A percentile compares a stretch with the other conserved stretches of the same genome.
These are phyloP conservation scores for Phytophthora rubi DNA, from an alignment of 352 stramenopile species.

Conservation along the genomic window DNA sequence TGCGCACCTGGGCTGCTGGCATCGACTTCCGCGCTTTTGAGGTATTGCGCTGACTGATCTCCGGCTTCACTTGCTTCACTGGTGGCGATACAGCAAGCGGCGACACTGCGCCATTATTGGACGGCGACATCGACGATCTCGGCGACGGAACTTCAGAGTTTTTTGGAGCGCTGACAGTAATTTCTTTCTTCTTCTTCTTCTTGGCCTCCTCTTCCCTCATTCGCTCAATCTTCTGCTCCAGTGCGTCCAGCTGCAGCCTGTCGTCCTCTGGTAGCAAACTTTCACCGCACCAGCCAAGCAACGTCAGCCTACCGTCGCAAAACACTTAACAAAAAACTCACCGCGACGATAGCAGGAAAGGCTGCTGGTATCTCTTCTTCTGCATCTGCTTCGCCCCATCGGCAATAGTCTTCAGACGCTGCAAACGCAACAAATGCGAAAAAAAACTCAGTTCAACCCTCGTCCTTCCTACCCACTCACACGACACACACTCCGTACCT, in stretches of 20 bases:
- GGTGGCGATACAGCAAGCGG: conserved; percentile 5
- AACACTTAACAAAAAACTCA: conserved; percentile 6
- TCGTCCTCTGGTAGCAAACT: conserved; percentile 74
- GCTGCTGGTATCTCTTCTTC: conserved; percentile 69
- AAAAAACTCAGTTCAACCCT: not conserved
- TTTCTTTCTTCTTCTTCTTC: conserved; percentile 39
- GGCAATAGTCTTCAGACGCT: conserved; percentile 75
- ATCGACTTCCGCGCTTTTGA: conserved; percentile 20
- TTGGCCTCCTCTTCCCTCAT: conserved; percentile 35
- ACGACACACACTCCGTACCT: conserved; percentile 38
- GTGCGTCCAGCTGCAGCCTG: conserved; percentile 49
- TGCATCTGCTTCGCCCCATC: conserved; percentile 75
- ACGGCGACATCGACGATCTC: conserved; percentile 10
- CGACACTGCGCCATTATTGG: conserved; percentile 11
- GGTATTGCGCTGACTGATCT: conserved; percentile 14
- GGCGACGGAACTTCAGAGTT: conserved; percentile 12
- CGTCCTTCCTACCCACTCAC: not conserved
- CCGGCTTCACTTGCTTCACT: conserved; percentile 19
- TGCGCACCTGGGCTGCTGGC: conserved; percentile 13
- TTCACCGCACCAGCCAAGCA: not conserved
- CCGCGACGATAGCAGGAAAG: conserved; percentile 73
- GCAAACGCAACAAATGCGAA: not conserved
- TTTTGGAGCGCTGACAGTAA: conserved; percentile 6
- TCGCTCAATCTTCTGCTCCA: conserved; percentile 53
- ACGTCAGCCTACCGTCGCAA: not conserved